Base-by-base conservation (phyloP, 352 stramenopile genomes). In the Pilasporangium apinafurcum region DNA sequence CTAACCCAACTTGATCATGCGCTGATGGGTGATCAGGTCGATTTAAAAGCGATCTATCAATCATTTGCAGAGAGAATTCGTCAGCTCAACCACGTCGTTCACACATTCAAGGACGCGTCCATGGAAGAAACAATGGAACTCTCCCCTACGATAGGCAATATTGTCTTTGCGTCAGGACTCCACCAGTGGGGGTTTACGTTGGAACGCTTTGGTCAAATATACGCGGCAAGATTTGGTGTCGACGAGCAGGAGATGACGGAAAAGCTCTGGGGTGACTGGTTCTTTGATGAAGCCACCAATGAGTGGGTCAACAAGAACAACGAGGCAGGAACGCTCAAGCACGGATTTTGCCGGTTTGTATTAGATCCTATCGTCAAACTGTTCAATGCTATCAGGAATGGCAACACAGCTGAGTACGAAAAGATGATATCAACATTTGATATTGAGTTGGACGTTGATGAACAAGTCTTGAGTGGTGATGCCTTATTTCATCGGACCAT, bases 181-280 rank as follows among this genome's bases (percentile, higher is more conserved):
- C 96, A 99, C 76, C 95, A 99, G 72, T 99, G 97, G 97, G 96
- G 95, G 61, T 99, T 99, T 79, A 99, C 96, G 27, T 76, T 99
- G 8, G 98, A 98, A 83, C 95, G 95, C 64, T 99, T 99, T 52
- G 96, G 96, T 56, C 86, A 88, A 48, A 96, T 98, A 33, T 99
- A 99, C 79, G 94, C 92, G 27, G 80, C 93, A 48, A 99, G 99
- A 86, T 99, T 99, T 68, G 93, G 93, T 52, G 98, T 98, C 68
- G 85, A 95, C 49, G 95, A 98, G 63, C 71, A 92, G 3, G 98
- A 99, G 78, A 99, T 99, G 96, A 99, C 98, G 93, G 59, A 95
- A 53, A 98, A 98, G 77, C 89, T 99, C 42, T 99, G 97, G 97
- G 97, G 96, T 56, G 95, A 99, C 76, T 98, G 95, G 92, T 98